Conservation (phyloP, 176 grass and related monocot genomes). For the Oryza rufipogon region DNA sequence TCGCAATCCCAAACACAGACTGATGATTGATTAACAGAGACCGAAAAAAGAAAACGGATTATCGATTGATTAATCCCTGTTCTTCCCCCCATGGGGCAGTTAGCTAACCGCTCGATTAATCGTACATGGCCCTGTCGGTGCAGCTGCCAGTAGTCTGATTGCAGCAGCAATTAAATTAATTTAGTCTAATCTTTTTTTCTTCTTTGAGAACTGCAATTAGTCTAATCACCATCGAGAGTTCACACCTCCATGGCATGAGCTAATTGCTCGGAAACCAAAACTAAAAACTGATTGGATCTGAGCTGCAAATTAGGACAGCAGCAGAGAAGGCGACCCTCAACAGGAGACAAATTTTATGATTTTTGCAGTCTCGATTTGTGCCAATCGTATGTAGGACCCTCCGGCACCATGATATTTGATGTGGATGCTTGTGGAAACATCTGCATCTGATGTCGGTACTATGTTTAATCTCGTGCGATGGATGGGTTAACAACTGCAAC, state of each 20-base stretch:
- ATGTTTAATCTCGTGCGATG: slow-evolving; percentile 39
- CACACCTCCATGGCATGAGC: slow-evolving; percentile 21
- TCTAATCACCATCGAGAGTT: neutral
- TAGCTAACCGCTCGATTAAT: slow-evolving; percentile 50
- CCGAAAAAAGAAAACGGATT: neutral
- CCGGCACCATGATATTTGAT: slow-evolving; percentile 46
- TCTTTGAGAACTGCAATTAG: neutral
- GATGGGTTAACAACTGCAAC: slow-evolving; percentile 36
- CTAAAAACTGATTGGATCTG: slow-evolving; percentile 31
- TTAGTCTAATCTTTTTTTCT: neutral
- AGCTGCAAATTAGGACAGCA: slow-evolving; percentile 23
- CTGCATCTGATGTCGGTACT: slow-evolving; percentile 54
- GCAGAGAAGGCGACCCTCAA: neutral
- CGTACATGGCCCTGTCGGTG: slow-evolving; percentile 32
- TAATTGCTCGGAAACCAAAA: neutral
- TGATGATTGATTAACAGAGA: neutral
- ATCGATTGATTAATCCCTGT: slow-evolving; percentile 39
- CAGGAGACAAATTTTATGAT: slow-evolving; percentile 35
- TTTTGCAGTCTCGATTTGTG: neutral
- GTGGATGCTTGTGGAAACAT: slow-evolving; percentile 55
- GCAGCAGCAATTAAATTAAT: neutral
- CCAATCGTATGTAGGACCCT: neutral
- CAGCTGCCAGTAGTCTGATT: slow-evolving; percentile 13
- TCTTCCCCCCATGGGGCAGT: slow-evolving; percentile 14
- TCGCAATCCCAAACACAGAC: slow-evolving; percentile 1